phyloP scores from a whole-genome alignment of 148 eudicot species.

The Bassia scoparia region DNA sequence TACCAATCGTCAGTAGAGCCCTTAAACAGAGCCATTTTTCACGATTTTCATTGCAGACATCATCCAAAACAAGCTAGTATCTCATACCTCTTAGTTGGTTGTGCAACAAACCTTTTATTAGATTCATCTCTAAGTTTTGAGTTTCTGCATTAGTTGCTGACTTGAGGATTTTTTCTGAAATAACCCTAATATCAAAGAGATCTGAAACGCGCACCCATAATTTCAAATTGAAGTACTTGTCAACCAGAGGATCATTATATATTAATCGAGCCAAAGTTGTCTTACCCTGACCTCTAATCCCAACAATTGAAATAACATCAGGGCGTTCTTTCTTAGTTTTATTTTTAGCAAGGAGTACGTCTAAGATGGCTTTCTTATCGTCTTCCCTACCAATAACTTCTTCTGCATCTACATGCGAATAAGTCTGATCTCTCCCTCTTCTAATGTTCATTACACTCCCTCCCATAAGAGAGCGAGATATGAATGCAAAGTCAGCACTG shows the following conservation, averaged over 20 bases:
- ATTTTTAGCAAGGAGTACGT: not conserved
- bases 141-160: not conserved
- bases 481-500: not conserved
- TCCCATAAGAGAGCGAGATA: not conserved
- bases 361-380: slow-evolving; percentile 23
- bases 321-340: not conserved
- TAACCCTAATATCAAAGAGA: not conserved
- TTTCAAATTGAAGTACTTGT: slow-evolving; percentile 16
- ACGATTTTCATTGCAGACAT: slow-evolving; percentile 16
- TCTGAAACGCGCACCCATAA: slow-evolving; percentile 31
- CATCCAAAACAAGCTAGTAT: slow-evolving; percentile 18
- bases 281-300: slow-evolving; percentile 33
- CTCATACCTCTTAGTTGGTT: not conserved
- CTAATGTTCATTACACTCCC: not conserved
- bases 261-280: slow-evolving; percentile 25
- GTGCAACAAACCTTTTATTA: slow-evolving; percentile 1
- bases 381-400: slow-evolving; percentile 29
- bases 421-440: slow-evolving; percentile 11
- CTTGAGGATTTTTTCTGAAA: slow-evolving; percentile 7
- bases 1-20: too few species aligned
- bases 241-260: slow-evolving; percentile 23
- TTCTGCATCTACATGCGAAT: slow-evolving; percentile 1
- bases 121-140: slow-evolving; percentile 4
- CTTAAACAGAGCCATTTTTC: slow-evolving; percentile 6
- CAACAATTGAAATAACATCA: slow-evolving; percentile 22